phyloP scores from a whole-genome alignment of 2,329 filamentous ascomycete species.

The Aureobasidium leucospermi region DNA sequence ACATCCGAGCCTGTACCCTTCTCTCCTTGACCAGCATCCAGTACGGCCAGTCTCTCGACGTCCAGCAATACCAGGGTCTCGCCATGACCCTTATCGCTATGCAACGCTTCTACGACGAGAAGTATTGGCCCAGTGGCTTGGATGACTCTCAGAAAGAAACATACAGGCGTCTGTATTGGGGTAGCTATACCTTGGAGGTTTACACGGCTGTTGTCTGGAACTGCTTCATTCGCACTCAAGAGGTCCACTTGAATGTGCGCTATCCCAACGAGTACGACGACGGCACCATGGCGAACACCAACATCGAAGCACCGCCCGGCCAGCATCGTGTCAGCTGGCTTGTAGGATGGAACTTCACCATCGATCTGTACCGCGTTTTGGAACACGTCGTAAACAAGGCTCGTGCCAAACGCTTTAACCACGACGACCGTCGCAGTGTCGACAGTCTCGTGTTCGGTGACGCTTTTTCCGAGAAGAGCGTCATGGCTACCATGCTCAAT shows the following conservation, averaged over 20 bases:
- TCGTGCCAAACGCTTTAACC: conserved; percentile 21
- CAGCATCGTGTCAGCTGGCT: conserved; percentile 37
- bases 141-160: conserved; percentile 42
- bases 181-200: conserved; percentile 51
- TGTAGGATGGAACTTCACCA: conserved; percentile 51
- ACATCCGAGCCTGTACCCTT: conserved; percentile 41
- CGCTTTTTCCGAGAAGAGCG: conserved; percentile 21
- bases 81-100: conserved; percentile 45
- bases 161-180: conserved; percentile 47
- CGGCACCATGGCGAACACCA: conserved; percentile 33
- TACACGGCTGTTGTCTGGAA: conserved; percentile 48
- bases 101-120: conserved; percentile 47
- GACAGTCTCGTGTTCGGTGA: conserved; percentile 22
- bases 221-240: conserved; percentile 38
- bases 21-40: conserved; percentile 47
- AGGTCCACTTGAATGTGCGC: conserved; percentile 39
- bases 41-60: conserved; percentile 40
- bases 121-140: conserved; percentile 43
- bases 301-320: conserved; percentile 14
- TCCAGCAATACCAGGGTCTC: conserved; percentile 45
- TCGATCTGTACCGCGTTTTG: conserved; percentile 49
- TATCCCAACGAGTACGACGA: conserved; percentile 45
- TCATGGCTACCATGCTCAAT: conserved; percentile 25
- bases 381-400: conserved; percentile 39
- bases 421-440: conserved; percentile 14